Evolutionary conservation across 306 rosid genomes (phyloP), one percentile per base, ranked within the genome.

Genomic region (Trifolium dubium): DNA sequence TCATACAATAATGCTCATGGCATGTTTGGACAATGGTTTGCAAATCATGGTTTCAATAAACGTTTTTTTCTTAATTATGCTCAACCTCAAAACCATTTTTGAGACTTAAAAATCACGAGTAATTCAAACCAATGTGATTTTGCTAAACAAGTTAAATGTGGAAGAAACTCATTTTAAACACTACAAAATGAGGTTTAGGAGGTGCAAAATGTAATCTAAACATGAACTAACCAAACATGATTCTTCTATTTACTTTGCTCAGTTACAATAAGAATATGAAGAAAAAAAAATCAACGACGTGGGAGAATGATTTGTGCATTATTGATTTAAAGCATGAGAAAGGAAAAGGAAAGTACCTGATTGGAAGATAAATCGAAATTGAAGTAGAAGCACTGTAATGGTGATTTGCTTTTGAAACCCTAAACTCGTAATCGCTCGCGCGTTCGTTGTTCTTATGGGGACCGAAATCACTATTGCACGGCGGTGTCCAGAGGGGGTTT

Each of bases 321-420:
- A 8, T n/a, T 23, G 23, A 23, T 58, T 14, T 6, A 51, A 10
- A 32, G 44, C n/a, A 17, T 31, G 3, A n/a, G 44, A 10, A 12
- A 50, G 77, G 50, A 28, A 56, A 62, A 46, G 3, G 53, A 46
- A 30, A 67, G 82, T 83, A 83, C 87, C 84, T 72, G 58, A 63
- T 0, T 3, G 69, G 6, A 64, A 6, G 32, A 3, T n/a, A 47
- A 53, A 69, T 10, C 15, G 68, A 28, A 55, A 74, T 5, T 0
- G 62, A 67, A 49, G 64, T 4, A 2, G 73, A 69, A 51, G 69
- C 73, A 69, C 47, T 2, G 4, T 34, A 67, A 35, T 29, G 35
- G 71, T 13, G 41, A 5, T 10, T 39, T 13, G n/a, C 13, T 69
- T 44, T 69, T 3, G 0, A 54, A 81, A 76, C 78, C 84, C 78